Evolutionary conservation across 1,284 basidiomycete species (phyloP).

Genomic region (Pyrrhoderma noxium): DNA sequence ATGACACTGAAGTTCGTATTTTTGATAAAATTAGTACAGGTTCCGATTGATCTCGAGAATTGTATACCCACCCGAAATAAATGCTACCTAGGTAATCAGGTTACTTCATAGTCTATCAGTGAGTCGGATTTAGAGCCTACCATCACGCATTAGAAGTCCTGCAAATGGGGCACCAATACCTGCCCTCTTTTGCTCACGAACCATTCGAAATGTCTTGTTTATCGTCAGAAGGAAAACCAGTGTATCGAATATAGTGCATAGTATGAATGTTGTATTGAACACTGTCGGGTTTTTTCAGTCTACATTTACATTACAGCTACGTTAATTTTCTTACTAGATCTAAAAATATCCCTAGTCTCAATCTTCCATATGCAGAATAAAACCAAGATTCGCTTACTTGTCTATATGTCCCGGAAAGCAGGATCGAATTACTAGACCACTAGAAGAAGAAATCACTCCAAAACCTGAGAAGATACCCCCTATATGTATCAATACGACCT

Average conservation of each 20-base stretch:
- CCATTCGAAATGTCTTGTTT: constrained; percentile 3
- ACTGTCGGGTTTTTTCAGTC: not conserved
- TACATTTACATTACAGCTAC: no score
- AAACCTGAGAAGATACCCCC: constrained; percentile 7
- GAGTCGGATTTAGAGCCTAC: no score
- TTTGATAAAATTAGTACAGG: no score
- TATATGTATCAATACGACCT: constrained; percentile 1
- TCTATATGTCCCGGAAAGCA: constrained; percentile 8
- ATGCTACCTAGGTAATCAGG: no score
- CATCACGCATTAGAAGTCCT: constrained; percentile 11
- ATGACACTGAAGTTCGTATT: no score
- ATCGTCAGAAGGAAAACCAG: constrained; percentile 11
- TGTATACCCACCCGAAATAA: no score
- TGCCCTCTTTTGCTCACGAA: not conserved
- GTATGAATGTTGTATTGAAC: constrained; percentile 2
- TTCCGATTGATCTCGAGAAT: no score
- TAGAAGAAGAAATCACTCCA: not conserved
- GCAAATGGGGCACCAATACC: not conserved
- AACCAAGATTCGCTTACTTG: constrained; percentile 2
- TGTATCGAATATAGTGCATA: constrained; percentile 6
- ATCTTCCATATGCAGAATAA: no score
- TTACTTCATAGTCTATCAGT: no score
- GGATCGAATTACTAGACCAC: not conserved
- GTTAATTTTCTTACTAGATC: no score
- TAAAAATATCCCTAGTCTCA: no score